Evolutionary conservation across 768 basidiomycete genomes (phyloP).

Genomic region (Leccinum rimulosum): DNA sequence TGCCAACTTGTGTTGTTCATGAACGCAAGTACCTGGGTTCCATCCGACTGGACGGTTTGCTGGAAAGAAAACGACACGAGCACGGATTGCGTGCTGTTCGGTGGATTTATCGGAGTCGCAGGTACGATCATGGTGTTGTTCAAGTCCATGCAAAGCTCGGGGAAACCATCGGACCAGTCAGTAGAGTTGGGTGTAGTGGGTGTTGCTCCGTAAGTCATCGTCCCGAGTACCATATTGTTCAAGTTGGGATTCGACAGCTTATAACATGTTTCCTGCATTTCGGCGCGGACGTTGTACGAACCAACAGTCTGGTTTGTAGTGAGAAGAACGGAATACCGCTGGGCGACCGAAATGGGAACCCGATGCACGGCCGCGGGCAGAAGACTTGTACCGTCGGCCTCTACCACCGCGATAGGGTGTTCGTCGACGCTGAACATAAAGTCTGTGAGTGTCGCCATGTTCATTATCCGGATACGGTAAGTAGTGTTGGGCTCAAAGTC

Average conservation of each 20-base stretch:
- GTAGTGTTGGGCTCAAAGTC: conserved; percentile 34
- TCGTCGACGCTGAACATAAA: conserved; percentile 45
- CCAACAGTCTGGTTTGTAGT: conserved; percentile 38
- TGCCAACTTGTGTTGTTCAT: conserved; percentile 30
- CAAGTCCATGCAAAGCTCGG: conserved; percentile 24
- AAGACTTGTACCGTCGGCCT: conserved; percentile 47
- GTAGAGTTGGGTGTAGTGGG: conserved; percentile 23
- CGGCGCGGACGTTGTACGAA: conserved; percentile 37
- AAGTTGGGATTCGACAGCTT: conserved; percentile 29
- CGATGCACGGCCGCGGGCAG: conserved; percentile 37
- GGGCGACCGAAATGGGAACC: conserved; percentile 43
- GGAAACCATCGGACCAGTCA: conserved; percentile 29
- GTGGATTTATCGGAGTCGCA: conserved; percentile 23
- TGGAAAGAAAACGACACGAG: conserved; percentile 24
- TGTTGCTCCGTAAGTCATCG: conserved; percentile 27
- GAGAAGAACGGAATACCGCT: conserved; percentile 50
- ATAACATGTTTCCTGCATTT: conserved; percentile 34
- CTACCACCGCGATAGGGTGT: conserved; percentile 46
- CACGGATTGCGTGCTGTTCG: conserved; percentile 25
- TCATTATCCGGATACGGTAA: conserved; percentile 48
- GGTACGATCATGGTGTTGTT: conserved; percentile 32
- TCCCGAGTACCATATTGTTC: conserved; percentile 29
- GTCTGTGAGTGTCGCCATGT: conserved; percentile 47
- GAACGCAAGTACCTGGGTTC: conserved; percentile 24
- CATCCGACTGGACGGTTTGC: conserved; percentile 26